Base-by-base conservation (phyloP, 2,329 filamentous ascomycete species). In the Cryoendolithus antarcticus region DNA sequence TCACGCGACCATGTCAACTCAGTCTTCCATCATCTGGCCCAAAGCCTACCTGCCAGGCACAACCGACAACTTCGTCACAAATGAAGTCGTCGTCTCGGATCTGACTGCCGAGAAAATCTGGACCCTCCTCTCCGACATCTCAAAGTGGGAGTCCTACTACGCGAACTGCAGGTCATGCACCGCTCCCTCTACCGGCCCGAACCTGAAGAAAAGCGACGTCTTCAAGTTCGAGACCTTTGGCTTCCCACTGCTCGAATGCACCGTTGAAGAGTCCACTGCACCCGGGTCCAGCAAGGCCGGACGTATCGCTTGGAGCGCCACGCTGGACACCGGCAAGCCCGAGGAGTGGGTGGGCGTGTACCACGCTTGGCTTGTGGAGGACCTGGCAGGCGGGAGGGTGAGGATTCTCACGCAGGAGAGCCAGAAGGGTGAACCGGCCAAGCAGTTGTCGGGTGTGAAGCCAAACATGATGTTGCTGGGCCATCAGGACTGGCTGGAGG, bases 401-500 rank as follows among this genome's bases (percentile, higher is more conserved):
- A 48, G 58, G 30, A 51, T 61, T 3, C 24, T 61, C 39, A 61
- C 58, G 33, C 58, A 59, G 44, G 58, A 61, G 46, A 56, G 52
- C 41, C 58, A 60, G 39, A 57, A 52, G 40, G 58, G 58, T 3
- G 42, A 44, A 35, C 43, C 55, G 0, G 56, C 56, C 13, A 47
- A 43, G 32, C 47, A 56, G 9, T 45, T 53, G 43, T 48, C 47
- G 31, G 44, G 19, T 10, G 41, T 46, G 37, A 59, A 54, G 43
- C 58, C 58, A 32, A 59, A 61, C 40, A 45, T 44, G 30, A 59
- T 61, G 57, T 41, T 61, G n/a, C 34, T 57, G 13, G 58, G 57
- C 4, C 58, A 60, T 41, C 57, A 60, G 42, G 57, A 61, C 38
- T 60, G 58, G 58, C 38, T 59, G 35, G 57, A 61, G 38, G 58